Percentiles rank a stretch among this genome's conserved stretches.
Evolutionary conservation across 2,329 filamentous ascomycete genomes (phyloP).

Genomic region (Xylariales sp.): DNA sequence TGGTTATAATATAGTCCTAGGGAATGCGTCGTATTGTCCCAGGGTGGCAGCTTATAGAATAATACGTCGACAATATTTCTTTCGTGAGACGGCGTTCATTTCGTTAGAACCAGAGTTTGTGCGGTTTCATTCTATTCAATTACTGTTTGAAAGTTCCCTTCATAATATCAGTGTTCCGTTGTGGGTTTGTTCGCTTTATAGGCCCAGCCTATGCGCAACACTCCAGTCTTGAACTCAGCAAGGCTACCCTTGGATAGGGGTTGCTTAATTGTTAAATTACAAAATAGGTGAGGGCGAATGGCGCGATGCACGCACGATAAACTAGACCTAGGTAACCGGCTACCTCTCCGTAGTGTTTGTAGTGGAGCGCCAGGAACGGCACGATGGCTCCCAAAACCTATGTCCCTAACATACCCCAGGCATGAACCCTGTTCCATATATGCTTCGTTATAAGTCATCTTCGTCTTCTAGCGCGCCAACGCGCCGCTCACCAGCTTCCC

Average conservation of each 20-base stretch:
- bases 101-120: neutral
- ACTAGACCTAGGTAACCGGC: too few relatives aligned
- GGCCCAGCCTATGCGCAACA: neutral
- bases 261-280: slow-evolving; percentile 4
- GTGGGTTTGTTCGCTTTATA: neutral
- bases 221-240: neutral
- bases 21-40: slow-evolving; percentile 7
- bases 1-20: slow-evolving; percentile 7
- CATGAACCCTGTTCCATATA: slow-evolving; percentile 20
- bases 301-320: too few relatives aligned
- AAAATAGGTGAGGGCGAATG: slow-evolving; percentile 2
- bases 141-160: neutral
- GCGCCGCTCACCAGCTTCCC: slow-evolving; percentile 80
- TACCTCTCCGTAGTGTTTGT: too few relatives aligned
- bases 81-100: neutral
- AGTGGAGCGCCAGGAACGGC: neutral
- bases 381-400: neutral
- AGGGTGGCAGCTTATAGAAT: neutral
- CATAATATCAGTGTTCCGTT: neutral
- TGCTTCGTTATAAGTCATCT: slow-evolving; percentile 33
- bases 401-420: neutral
- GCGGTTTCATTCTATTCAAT: neutral
- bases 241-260: slow-evolving; percentile 12
- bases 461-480: slow-evolving; percentile 57
- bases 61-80: neutral